Percentiles rank a stretch among this genome's conserved stretches.
Evolutionary conservation across 257 asterid species (phyloP).

Genomic region (Perilla frutescens): DNA sequence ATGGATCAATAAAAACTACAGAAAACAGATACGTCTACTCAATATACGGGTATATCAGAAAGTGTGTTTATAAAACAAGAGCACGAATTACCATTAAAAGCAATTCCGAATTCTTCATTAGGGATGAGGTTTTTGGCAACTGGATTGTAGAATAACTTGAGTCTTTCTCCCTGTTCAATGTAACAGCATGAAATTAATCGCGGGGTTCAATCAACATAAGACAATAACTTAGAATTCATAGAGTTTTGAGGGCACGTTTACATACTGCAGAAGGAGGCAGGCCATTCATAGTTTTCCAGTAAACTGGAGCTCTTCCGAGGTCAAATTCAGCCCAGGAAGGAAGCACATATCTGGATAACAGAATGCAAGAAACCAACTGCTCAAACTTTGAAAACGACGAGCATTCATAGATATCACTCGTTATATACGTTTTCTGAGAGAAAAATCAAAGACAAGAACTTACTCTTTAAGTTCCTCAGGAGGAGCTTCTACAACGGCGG

Average conservation of each 20-base stretch:
- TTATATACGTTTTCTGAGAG: background rate
- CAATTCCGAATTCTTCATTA: constrained; percentile 72
- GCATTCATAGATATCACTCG: background rate
- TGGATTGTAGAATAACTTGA: constrained; percentile 86
- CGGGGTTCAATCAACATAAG: constrained; percentile 5
- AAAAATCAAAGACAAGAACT: constrained; percentile 35
- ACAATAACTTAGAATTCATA: background rate
- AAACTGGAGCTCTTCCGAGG: constrained; percentile 83
- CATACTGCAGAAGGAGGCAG: constrained; percentile 89
- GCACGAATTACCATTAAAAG: constrained; percentile 58
- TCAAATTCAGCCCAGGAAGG: constrained; percentile 92
- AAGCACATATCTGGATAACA: constrained; percentile 55
- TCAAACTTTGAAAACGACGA: background rate
- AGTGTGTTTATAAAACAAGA: background rate
- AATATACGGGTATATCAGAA: background rate
- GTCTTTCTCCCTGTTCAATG: constrained; percentile 65
- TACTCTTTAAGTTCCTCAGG: constrained; percentile 67
- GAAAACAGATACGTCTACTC: too few relatives aligned
- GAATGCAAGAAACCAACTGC: background rate
- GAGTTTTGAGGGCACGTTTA: background rate
- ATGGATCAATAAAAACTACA: background rate
- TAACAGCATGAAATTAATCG: background rate
- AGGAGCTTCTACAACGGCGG: constrained; percentile 55
- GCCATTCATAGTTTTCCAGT: constrained; percentile 92
- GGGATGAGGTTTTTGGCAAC: constrained; percentile 62